These are phyloP conservation scores for Colletotrichum sojae DNA, from an alignment of 2,329 filamentous ascomycete species.

Conservation along the genomic window DNA sequence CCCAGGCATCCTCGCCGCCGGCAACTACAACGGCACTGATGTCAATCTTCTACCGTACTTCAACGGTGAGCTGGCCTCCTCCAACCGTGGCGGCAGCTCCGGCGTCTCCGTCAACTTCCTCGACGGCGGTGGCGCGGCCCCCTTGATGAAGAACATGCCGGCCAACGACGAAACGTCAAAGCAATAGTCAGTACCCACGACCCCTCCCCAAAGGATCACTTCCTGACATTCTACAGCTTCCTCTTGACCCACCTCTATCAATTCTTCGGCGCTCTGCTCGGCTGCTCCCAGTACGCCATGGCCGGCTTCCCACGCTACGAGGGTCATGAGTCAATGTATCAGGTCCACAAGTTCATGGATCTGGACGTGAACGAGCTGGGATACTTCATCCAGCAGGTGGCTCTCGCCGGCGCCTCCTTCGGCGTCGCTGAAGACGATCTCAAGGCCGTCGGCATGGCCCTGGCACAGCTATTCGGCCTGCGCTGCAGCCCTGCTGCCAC, in stretches of 20 bases:
- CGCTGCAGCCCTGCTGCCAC: constrained; percentile 63
- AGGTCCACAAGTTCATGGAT: constrained; percentile 73
- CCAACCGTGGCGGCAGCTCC: constrained; percentile 62
- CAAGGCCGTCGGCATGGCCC: constrained; percentile 60
- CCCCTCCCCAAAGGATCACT: background rate
- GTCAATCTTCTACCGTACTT: constrained; percentile 75
- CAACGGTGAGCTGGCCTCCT: constrained; percentile 66
- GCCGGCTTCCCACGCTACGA: constrained; percentile 64
- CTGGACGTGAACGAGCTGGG: constrained; percentile 64
- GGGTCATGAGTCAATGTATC: constrained; percentile 62
- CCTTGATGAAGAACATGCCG: constrained; percentile 69
- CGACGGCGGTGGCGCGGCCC: constrained; percentile 70
- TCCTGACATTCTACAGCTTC: constrained; percentile 52
- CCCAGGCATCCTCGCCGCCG: constrained; percentile 69
- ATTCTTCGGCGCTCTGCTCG: constrained; percentile 72
- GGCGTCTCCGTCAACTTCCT: constrained; percentile 71
- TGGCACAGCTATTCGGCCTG: constrained; percentile 66
- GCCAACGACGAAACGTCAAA: constrained; percentile 64
- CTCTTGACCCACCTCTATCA: constrained; percentile 74
- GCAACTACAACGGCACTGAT: constrained; percentile 62
- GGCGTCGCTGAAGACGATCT: constrained; percentile 70
- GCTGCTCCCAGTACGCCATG: constrained; percentile 66
- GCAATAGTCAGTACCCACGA: constrained; percentile 64
- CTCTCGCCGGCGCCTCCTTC: constrained; percentile 68
- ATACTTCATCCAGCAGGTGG: constrained; percentile 74